Evolutionary conservation across 2,329 filamentous ascomycete species (phyloP).

Genomic region (Alternaria brassicicola): DNA sequence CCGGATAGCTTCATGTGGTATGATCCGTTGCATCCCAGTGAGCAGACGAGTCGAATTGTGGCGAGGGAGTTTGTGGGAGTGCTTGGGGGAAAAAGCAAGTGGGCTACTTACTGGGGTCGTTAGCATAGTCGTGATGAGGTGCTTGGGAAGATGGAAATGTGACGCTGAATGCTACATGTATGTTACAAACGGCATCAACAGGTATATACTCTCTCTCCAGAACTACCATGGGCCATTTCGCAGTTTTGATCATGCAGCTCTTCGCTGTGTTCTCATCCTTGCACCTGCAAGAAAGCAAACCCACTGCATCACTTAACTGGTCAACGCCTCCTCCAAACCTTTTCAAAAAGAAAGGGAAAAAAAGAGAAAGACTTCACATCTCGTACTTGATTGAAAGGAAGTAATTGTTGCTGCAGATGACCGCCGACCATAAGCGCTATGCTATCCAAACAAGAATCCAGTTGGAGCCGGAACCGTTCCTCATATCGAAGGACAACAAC

Average conservation of each 20-base stretch:
- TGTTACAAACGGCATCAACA: not conserved
- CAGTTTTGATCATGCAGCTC: not conserved
- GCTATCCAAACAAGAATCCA: not conserved
- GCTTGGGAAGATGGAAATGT: not conserved
- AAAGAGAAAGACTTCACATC: not conserved
- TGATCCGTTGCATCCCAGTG: slow-evolving; percentile 74
- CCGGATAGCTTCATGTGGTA: slow-evolving; percentile 72
- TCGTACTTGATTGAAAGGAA: too few species aligned
- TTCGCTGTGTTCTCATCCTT: not conserved
- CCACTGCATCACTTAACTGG: not conserved
- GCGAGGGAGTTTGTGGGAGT: slow-evolving; percentile 63
- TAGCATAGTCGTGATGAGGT: not conserved
- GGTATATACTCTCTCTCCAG: not conserved
- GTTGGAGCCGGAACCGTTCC: not conserved
- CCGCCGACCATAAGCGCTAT: not conserved
- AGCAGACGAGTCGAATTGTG: slow-evolving; percentile 65
- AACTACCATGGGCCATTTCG: not conserved
- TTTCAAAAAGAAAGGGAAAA: too few species aligned
- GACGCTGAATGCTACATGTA: not conserved
- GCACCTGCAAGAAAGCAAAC: not conserved
- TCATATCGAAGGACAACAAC: not conserved
- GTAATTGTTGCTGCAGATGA: not conserved
- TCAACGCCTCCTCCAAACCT: not conserved
- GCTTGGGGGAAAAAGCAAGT: slow-evolving; percentile 57
- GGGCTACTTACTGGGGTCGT: slow-evolving; percentile 53